Evolutionary conservation across 2,329 filamentous ascomycete species (phyloP).

Genomic region (Graphium sp.): DNA sequence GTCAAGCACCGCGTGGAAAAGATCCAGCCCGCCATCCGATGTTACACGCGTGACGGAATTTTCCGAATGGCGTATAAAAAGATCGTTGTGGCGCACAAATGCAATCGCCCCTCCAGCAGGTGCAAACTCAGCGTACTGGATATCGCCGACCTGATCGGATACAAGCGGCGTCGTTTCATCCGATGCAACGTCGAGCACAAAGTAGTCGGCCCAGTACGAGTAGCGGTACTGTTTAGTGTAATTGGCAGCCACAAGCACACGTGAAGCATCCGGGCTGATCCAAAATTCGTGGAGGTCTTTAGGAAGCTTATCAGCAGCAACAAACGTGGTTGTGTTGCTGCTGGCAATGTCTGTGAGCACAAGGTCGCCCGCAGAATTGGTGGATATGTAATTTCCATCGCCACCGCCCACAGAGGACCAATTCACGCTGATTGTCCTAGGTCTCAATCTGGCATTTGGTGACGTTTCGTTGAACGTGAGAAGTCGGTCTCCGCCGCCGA

Average conservation of each 20-base stretch:
- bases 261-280: constrained; percentile 41
- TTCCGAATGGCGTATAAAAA: constrained; percentile 31
- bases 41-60: constrained; percentile 39
- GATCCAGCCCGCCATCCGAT: constrained; percentile 38
- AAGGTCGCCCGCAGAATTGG: constrained; percentile 30
- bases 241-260: constrained; percentile 46
- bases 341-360: constrained; percentile 45
- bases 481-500: constrained; percentile 35
- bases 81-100: constrained; percentile 50
- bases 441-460: constrained; percentile 22
- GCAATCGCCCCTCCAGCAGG: constrained; percentile 41
- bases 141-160: constrained; percentile 41
- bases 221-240: constrained; percentile 52
- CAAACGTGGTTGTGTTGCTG: constrained; percentile 33
- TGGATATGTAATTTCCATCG: constrained; percentile 45
- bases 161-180: constrained; percentile 37
- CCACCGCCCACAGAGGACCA: constrained; percentile 42
- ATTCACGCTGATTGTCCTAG: constrained; percentile 27
- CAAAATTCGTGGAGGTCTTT: constrained; percentile 37
- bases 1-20: constrained; percentile 48
- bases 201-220: constrained; percentile 52
- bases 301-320: constrained; percentile 40
- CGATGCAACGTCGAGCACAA: constrained; percentile 42
- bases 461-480: constrained; percentile 45
- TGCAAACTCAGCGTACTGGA: constrained; percentile 49